Evolutionary conservation across 768 basidiomycete species (phyloP), one percentile per base, ranked within the genome.

Genomic region (Antrodiella citrinella): DNA sequence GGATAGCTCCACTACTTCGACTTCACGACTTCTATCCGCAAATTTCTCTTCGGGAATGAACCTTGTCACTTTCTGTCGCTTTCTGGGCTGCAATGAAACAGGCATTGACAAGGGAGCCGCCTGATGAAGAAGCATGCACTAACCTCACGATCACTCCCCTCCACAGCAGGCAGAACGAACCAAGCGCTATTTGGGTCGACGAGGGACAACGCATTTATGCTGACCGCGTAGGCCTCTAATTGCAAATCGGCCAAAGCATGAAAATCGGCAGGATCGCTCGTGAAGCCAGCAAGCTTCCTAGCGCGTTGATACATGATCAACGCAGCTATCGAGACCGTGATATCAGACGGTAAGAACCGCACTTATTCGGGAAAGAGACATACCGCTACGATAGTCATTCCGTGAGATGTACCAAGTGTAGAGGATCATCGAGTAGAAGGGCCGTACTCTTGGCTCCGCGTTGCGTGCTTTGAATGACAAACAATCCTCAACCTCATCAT

Each of bases 401-500:
- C 89, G 75, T 50, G 78, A 75, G 57, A 86, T 78, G 64, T 92
- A 86, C 92, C 92, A 98, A 44, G 91, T 84, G 67, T 96, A 95
- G n/a, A 98, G 69, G 48, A 98, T 90, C 59, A 82, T 80, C 26
- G 91, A 84, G 70, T 95, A 98, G 61, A 81, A 84, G 0, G 94
- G 94, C 30, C 75, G 78, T 35, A 83, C 69, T 41, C 89, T 80
- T 45, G 95, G 92, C 68, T 99, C 91, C 15, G 85, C 84, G 64
- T 97, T 95, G 53, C 94, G 80, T 4, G 92, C 89, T 65, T 97
- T 95, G 73, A 94, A 97, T 18, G 86, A 78, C 39, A 99, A 72
- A 13, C 86, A 82, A 40, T 79, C 81, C 69, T 96, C 93, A 18
- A 98, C 87, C 62, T 95, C 91, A 47, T 84, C 81, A 40, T 83